Base-by-base conservation (phyloP, 768 basidiomycete species). In the Boletus speciosus region DNA sequence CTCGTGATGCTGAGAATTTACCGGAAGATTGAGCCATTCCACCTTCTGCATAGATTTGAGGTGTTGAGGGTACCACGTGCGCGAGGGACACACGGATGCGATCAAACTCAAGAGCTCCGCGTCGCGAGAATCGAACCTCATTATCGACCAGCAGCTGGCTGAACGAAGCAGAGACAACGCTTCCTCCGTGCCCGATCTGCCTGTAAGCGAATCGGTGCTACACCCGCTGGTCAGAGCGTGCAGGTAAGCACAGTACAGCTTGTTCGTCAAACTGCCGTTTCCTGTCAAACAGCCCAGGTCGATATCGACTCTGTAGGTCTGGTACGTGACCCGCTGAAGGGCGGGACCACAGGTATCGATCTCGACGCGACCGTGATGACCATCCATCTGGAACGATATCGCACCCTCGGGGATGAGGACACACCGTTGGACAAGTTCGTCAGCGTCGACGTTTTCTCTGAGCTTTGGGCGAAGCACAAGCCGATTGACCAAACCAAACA, bases 141-240 rank as follows among this genome's bases (percentile, higher is more conserved):
- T 71, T 51, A 81, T 78, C 0, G 80, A 78, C 32, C 56, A 64
- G 36, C 65, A 73, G 9, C 65, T 54, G 6, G 75, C 72, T 0
- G 76, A 76, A 11, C 55, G 55, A 25, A 81, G 62, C 41, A 73
- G 61, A 45, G 66, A 58, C 19, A 80, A 58, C 1, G 79, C 78
- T 43, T 79, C 71, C 38, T 77, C 73, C 1, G 73, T 73, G 4
- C 80, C 80, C 0, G 74, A 76, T 8, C 73, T 72, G 16, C 60
- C 58, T 1, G 74, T 77, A 19, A 81, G 65, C 4, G 77, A 76
- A 61, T 81, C 80, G 11, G 69, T 66, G 15, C 75, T 61, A 43
- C 71, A 71, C 41, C 74, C 70, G n/a, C 74, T 74, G 2, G 73
- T 79, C 3, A 78, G 52, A 16, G 76, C 75, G 41, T 82, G 81